phyloP scores from a whole-genome alignment of 2,329 filamentous ascomycete species.

The Paecilomyces fulvus region DNA sequence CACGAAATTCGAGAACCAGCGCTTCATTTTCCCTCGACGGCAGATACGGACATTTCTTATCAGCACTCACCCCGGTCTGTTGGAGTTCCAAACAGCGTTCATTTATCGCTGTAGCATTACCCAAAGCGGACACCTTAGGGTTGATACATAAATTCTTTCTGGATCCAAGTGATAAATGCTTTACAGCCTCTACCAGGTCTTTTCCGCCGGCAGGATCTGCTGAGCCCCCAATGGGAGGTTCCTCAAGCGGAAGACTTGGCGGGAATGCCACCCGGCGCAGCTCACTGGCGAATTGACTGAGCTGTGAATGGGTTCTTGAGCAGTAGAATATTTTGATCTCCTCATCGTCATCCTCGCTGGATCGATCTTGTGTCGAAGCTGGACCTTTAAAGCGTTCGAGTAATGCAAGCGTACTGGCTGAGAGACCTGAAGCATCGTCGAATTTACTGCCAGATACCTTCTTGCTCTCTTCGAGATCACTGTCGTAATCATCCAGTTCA shows the following conservation, averaged over 20 bases:
- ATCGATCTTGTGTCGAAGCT: constrained; percentile 20
- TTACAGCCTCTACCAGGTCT: constrained; percentile 53
- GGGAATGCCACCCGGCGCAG: constrained; percentile 70
- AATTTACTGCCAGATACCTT: constrained; percentile 14
- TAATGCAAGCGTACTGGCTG: constrained; percentile 65
- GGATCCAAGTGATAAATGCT: constrained; percentile 75
- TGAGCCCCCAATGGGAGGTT: constrained; percentile 8
- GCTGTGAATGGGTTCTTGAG: constrained; percentile 84
- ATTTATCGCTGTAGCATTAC: constrained; percentile 72
- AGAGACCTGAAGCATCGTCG: constrained; percentile 45
- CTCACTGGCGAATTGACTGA: constrained; percentile 81
- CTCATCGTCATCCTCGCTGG: constrained; percentile 45
- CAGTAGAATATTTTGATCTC: constrained; percentile 85
- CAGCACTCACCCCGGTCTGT: constrained; percentile 53
- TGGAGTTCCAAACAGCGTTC: constrained; percentile 88
- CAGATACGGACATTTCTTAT: constrained; percentile 66
- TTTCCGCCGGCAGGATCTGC: constrained; percentile 10
- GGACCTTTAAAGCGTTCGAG: constrained; percentile 57
- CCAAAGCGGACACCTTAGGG: constrained; percentile 63
- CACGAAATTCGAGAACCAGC: constrained; percentile 71
- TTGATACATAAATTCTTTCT: constrained; percentile 89
- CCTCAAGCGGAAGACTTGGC: constrained; percentile 53
- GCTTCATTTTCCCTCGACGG: constrained; percentile 68
- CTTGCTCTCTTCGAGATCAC: constrained; percentile 45
- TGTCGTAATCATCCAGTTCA: constrained; percentile 66